Percentiles rank a stretch among this genome's conserved stretches.
Evolutionary conservation across 768 basidiomycete species (phyloP).

Genomic region (Naganishia antarctica): DNA sequence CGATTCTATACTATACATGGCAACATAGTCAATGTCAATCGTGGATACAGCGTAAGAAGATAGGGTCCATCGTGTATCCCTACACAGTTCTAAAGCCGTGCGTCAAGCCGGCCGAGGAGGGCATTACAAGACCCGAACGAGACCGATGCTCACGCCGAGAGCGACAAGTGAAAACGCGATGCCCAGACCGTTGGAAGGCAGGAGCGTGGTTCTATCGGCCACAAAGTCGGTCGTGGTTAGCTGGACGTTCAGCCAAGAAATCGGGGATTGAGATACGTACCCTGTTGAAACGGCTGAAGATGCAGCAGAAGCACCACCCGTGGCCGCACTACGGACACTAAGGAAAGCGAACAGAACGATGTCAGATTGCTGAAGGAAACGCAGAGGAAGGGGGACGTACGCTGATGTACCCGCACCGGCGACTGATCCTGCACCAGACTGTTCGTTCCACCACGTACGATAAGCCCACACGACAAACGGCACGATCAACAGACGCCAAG

Average conservation of each 20-base stretch:
- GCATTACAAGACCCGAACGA: slow-evolving; percentile 18
- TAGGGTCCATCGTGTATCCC: too few relatives aligned
- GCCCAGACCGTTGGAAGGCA: neutral
- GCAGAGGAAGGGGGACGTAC: neutral
- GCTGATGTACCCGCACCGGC: slow-evolving; percentile 14
- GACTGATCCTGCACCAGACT: slow-evolving; percentile 14
- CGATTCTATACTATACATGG: too few relatives aligned
- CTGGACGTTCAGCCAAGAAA: neutral
- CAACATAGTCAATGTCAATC: too few relatives aligned
- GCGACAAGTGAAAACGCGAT: slow-evolving; percentile 15
- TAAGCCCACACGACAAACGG: neutral
- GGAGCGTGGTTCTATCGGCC: neutral
- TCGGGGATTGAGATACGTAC: neutral
- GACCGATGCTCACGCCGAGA: slow-evolving; percentile 4
- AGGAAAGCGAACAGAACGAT: neutral
- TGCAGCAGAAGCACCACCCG: neutral
- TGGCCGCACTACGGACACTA: slow-evolving; percentile 13
- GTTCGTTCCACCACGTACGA: neutral
- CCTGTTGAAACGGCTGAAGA: slow-evolving; percentile 12
- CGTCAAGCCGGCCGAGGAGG: too few relatives aligned
- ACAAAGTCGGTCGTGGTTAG: neutral
- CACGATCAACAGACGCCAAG: too few relatives aligned
- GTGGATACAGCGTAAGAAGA: too few relatives aligned
- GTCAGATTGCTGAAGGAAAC: too few relatives aligned
- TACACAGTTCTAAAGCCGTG: too few relatives aligned